Conservation (phyloP, 306 rosid genomes). For the Begonia fuchsioides region DNA sequence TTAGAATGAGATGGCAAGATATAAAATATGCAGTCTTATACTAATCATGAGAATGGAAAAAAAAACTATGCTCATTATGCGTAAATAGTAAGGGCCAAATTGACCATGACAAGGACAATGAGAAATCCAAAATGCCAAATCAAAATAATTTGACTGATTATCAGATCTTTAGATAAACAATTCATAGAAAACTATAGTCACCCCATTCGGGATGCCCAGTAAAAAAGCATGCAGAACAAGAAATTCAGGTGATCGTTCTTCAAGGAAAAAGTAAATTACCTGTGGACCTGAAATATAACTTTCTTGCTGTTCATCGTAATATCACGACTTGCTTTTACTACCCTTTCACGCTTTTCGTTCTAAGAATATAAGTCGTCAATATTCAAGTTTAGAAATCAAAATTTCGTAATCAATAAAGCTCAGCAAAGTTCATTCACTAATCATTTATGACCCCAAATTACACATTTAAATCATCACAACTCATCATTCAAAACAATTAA, state of each 20-base stretch:
- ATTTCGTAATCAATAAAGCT: too few species aligned
- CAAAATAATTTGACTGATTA: neutral
- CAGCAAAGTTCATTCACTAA: neutral
- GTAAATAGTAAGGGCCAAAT: too few species aligned
- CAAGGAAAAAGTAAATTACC: constrained; percentile 21
- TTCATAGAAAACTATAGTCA: neutral
- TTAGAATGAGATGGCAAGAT: too few species aligned
- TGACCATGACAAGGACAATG: too few species aligned
- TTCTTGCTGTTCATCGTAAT: constrained; percentile 90
- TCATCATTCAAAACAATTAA: too few species aligned
- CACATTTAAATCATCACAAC: neutral
- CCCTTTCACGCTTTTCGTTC: constrained; percentile 92
- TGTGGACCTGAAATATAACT: constrained; percentile 95
- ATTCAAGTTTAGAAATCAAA: neutral
- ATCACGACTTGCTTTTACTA: constrained; percentile 91
- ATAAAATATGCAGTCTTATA: too few species aligned
- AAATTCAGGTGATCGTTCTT: too few species aligned
- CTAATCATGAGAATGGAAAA: too few species aligned
- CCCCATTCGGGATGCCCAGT: too few species aligned
- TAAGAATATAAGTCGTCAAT: constrained; percentile 16
- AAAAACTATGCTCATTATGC: too few species aligned
- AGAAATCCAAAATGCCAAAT: constrained; percentile 1
- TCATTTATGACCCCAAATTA: neutral
- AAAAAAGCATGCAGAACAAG: neutral
- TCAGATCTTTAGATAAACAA: neutral